Evolutionary conservation across 2,329 filamentous ascomycete genomes (phyloP).

Genomic region (Colletotrichum cereale): DNA sequence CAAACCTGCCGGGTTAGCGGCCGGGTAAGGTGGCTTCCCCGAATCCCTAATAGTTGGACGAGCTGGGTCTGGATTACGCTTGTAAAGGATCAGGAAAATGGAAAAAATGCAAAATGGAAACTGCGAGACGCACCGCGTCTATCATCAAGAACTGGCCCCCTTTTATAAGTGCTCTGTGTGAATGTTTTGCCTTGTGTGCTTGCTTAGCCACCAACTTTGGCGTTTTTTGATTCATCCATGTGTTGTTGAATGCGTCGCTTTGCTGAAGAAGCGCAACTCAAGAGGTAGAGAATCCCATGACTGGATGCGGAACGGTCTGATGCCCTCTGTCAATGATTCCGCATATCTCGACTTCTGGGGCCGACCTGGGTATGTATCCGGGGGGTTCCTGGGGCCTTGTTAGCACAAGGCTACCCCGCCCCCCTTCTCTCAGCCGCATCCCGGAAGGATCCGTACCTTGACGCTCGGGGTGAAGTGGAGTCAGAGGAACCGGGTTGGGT

Average conservation of each 20-base stretch:
- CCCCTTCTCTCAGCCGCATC: too few relatives aligned
- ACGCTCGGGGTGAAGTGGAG: background rate
- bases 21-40: background rate
- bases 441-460: background rate
- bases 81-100: constrained; percentile 17
- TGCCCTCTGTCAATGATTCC: background rate
- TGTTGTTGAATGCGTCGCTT: background rate
- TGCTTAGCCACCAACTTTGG: background rate
- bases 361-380: constrained; percentile 2
- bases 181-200: background rate
- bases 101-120: constrained; percentile 18
- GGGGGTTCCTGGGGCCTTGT: background rate
- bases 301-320: background rate
- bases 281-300: background rate
- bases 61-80: constrained; percentile 14
- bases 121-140: constrained; percentile 7
- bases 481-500: background rate
- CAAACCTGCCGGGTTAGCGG: background rate
- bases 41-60: constrained; percentile 7
- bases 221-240: too few relatives aligned
- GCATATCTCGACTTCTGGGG: background rate
- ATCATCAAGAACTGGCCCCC: background rate
- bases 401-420: background rate
- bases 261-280: background rate
- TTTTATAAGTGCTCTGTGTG: background rate